Evolutionary conservation across 352 stramenopile genomes (phyloP).

Genomic region (Discostella stelligera): DNA sequence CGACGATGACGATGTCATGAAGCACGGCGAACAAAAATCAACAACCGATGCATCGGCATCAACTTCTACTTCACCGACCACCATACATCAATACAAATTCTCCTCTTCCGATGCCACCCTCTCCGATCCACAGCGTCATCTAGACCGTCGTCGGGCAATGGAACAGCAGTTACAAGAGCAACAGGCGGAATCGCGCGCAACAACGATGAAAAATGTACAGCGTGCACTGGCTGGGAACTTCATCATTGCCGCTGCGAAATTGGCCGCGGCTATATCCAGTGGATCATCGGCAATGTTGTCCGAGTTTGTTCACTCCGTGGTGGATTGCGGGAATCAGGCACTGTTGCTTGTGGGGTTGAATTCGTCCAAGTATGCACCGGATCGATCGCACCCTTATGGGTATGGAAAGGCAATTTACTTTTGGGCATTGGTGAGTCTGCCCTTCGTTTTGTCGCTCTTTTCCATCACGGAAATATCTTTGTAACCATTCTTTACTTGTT

Average conservation of each 20-base stretch:
- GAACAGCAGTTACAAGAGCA: constrained; percentile 40
- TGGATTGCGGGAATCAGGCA: constrained; percentile 96
- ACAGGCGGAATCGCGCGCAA: constrained; percentile 30
- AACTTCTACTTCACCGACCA: not conserved
- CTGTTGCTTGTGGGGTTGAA: constrained; percentile 85
- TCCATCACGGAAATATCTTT: not conserved
- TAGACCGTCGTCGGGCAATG: constrained; percentile 32
- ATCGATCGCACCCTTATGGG: constrained; percentile 95
- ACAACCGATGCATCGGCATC: not conserved
- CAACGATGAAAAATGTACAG: constrained; percentile 56
- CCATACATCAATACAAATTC: constrained; percentile 38
- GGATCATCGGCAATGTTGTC: constrained; percentile 95
- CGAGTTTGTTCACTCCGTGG: constrained; percentile 95
- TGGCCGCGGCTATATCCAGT: constrained; percentile 88
- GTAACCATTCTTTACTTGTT: not conserved
- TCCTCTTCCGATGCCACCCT: constrained; percentile 22
- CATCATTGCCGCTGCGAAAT: constrained; percentile 90
- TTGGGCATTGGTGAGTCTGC: constrained; percentile 91
- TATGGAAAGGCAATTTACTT: constrained; percentile 98
- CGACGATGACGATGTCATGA: constrained; percentile 1
- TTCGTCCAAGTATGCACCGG: constrained; percentile 83
- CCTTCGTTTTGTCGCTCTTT: not conserved
- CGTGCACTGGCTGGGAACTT: constrained; percentile 92
- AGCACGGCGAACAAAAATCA: not conserved
- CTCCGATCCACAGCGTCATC: constrained; percentile 28